phyloP scores from a whole-genome alignment of 257 asterid genomes.

The Forsythia suspensa region DNA sequence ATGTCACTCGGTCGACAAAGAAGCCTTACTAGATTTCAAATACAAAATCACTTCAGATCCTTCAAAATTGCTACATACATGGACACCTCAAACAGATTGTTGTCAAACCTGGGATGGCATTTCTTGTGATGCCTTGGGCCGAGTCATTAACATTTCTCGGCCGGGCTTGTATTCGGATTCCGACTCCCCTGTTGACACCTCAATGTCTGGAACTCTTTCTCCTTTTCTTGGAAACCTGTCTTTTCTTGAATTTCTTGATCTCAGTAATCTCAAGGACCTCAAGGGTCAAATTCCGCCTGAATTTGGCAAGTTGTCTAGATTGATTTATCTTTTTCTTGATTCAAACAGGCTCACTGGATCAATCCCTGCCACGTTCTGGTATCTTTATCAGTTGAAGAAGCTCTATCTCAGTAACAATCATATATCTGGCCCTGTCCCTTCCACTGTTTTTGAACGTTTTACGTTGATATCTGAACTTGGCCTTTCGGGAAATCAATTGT shows the following conservation, averaged over 20 bases:
- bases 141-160: constrained; percentile 52
- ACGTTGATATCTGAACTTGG: constrained; percentile 36
- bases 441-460: constrained; percentile 24
- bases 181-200: constrained; percentile 40
- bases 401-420: constrained; percentile 41
- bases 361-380: constrained; percentile 37
- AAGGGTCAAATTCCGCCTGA: constrained; percentile 52
- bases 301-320: constrained; percentile 40
- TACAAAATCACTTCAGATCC: constrained; percentile 51
- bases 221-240: constrained; percentile 63
- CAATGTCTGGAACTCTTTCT: constrained; percentile 52
- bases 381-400: constrained; percentile 24
- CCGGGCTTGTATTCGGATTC: constrained; percentile 41
- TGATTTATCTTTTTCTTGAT: constrained; percentile 37
- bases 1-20: constrained; percentile 49
- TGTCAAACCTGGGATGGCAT: constrained; percentile 69
- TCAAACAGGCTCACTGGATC: constrained; percentile 47
- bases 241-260: constrained; percentile 49
- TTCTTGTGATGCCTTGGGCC: constrained; percentile 42
- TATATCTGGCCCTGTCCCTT: constrained; percentile 51
- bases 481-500: constrained; percentile 43
- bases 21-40: constrained; percentile 60
- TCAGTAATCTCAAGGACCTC: constrained; percentile 48
- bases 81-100: constrained; percentile 60
- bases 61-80: constrained; percentile 42